A percentile compares a stretch with the other conserved stretches of the same genome.
Conservation (phyloP, 2,329 filamentous ascomycete species). For the Microdochium nivale region DNA sequence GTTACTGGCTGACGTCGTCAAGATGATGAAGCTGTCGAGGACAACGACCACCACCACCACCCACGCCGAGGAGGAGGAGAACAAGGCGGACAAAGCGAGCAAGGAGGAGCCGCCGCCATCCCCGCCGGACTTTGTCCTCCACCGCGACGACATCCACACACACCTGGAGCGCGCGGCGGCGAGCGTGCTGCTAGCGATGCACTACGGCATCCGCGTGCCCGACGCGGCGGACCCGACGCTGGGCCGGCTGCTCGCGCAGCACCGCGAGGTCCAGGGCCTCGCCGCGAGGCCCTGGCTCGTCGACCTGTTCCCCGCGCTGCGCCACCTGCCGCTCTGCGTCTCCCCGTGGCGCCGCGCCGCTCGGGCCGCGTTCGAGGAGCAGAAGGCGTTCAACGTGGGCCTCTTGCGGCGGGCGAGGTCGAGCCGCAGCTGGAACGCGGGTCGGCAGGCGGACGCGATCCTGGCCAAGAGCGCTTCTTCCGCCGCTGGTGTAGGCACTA, state of each 20-base stretch:
- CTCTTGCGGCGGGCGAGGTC: conserved; percentile 9
- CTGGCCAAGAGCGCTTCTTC: no score
- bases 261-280: background rate
- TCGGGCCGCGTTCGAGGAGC: conserved; percentile 7
- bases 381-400: conserved; percentile 9
- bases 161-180: background rate
- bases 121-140: background rate
- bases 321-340: background rate
- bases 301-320: background rate
- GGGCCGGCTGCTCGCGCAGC: background rate
- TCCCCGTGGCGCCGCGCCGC: conserved; percentile 10
- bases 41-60: no score
- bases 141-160: background rate
- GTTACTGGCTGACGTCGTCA: background rate
- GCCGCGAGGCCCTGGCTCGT: background rate
- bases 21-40: no score
- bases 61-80: no score
- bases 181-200: background rate
- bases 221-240: background rate
- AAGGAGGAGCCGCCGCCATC: no score
- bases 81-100: no score
- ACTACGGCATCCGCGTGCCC: conserved; percentile 1
- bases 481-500: no score
- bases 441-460: conserved; percentile 6
- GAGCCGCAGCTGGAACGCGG: conserved; percentile 11